Evolutionary conservation across 352 stramenopile genomes (phyloP), one percentile per base, ranked within the genome.

Genomic region (Plasmopara viticola): DNA sequence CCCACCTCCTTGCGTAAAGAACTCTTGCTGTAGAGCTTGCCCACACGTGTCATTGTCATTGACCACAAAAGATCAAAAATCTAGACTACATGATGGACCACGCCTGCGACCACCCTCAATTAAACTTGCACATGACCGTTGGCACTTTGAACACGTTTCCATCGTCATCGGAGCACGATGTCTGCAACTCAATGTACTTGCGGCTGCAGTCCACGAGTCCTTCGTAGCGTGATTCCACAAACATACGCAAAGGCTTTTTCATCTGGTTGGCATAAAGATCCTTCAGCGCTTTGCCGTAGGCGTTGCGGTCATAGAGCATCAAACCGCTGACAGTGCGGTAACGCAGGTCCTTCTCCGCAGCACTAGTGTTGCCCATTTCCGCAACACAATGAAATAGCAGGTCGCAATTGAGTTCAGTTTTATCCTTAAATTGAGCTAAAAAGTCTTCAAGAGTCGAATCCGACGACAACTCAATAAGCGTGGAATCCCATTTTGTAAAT

Each of bases 401-500:
- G 60, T 89, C 78, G 50, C 78, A 88, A 57, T 90, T 87, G 34
- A 93, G 66, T 54, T 79, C 74, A 2, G 81, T 90, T 33, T 78
- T 66, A 12, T 74, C 61, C 58, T 86, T 84, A 53, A 93, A 89
- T 39, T 69, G 53, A 15, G 63, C 42, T 30, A 93, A 53, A 29
- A 93, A 90, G 12, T 87, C 76, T 20, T 66, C 57, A n/a, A 90
- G 54, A 18, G 80, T 89, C 17, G 78, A 75, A 15, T 81, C 38
- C 5, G 70, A 78, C n/a, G 75, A 74, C 6, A 93, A 55, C 51
- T 86, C 71, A 37, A 93, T 72, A 9, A 88, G 15, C 15, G 83
- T 93, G 44, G 80, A 94, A 68, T 97, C 89, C 89, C 89, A 97
- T 67, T 96, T 97, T 3, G 87, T 96, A 59, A 96, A 97, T 14